Evolutionary conservation across 805 yeast genomes (phyloP).

Genomic region (Saturnispora sekii): DNA sequence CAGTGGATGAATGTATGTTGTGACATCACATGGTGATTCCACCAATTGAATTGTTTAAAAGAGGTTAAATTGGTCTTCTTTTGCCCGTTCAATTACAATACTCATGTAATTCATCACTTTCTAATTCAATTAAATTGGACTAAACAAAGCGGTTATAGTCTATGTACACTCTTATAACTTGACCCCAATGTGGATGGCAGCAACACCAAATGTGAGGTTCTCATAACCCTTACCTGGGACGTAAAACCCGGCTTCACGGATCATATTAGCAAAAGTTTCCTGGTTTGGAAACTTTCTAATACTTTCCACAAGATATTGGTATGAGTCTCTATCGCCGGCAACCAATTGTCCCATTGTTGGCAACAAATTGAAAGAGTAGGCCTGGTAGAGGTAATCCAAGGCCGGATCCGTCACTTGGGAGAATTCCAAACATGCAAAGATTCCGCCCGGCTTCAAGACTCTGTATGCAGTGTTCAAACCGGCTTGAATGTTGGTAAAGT

Average conservation of each 20-base stretch:
- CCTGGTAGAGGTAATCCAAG: slow-evolving; percentile 68
- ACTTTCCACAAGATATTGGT: slow-evolving; percentile 92
- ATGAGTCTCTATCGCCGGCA: slow-evolving; percentile 92
- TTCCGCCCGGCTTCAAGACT: slow-evolving; percentile 94
- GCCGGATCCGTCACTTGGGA: slow-evolving; percentile 79
- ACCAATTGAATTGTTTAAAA: too few species aligned
- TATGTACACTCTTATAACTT: slow-evolving; percentile 42
- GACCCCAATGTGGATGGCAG: slow-evolving; percentile 93
- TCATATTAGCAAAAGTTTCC: slow-evolving; percentile 84
- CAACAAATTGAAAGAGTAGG: slow-evolving; percentile 77
- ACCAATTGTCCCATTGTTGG: slow-evolving; percentile 94
- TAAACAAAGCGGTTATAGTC: too few species aligned
- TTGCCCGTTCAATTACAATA: too few species aligned
- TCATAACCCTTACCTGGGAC: slow-evolving; percentile 90
- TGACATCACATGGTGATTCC: too few species aligned
- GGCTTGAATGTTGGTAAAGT: slow-evolving; percentile 89
- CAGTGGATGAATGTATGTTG: too few species aligned
- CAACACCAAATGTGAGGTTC: slow-evolving; percentile 87
- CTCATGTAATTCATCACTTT: not conserved
- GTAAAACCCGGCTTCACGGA: slow-evolving; percentile 88
- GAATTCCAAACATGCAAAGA: slow-evolving; percentile 92
- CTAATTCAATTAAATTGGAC: not conserved
- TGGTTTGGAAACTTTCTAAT: slow-evolving; percentile 88
- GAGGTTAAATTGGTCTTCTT: too few species aligned
- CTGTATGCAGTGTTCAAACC: slow-evolving; percentile 94